Conservation (phyloP, 2,329 filamentous ascomycete genomes). For the Calonectria pteridis region DNA sequence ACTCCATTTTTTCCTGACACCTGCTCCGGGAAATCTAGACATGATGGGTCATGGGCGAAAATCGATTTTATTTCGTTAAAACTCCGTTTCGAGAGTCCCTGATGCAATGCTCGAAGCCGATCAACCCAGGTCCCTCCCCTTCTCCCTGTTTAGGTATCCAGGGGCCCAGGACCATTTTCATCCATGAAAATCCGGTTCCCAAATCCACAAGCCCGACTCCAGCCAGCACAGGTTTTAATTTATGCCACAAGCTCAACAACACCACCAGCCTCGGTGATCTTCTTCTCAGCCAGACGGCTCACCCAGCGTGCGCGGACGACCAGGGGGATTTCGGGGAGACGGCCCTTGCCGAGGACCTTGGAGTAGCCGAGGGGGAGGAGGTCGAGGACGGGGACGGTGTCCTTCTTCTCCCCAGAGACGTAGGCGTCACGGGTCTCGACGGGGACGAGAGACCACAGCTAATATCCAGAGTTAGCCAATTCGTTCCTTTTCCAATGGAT, state of each 20-base stretch:
- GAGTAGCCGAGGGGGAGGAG: constrained; percentile 97
- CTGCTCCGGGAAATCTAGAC: constrained; percentile 17
- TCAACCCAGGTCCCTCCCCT: constrained; percentile 47
- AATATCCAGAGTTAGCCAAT: constrained; percentile 45
- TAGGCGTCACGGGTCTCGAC: constrained; percentile 94
- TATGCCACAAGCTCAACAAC: constrained; percentile 95
- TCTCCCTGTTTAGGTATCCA: constrained; percentile 33
- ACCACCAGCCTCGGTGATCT: constrained; percentile 98
- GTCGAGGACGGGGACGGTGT: constrained; percentile 97
- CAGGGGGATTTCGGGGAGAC: constrained; percentile 91
- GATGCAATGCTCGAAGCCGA: constrained; percentile 59
- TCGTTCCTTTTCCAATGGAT: not conserved
- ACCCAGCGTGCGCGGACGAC: constrained; percentile 97
- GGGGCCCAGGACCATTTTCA: constrained; percentile 41
- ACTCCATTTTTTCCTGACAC: not conserved
- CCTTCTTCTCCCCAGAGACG: constrained; percentile 81
- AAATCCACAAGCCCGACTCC: constrained; percentile 51
- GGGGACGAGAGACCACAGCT: constrained; percentile 97
- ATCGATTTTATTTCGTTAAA: constrained; percentile 55
- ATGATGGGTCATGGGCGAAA: constrained; percentile 48
- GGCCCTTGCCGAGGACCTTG: constrained; percentile 98
- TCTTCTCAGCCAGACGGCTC: constrained; percentile 95
- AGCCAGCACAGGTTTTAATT: constrained; percentile 43
- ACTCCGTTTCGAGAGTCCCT: constrained; percentile 55
- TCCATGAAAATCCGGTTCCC: constrained; percentile 46